Conservation (phyloP, 306 rosid species). For the Lathyrus oleraceus region DNA sequence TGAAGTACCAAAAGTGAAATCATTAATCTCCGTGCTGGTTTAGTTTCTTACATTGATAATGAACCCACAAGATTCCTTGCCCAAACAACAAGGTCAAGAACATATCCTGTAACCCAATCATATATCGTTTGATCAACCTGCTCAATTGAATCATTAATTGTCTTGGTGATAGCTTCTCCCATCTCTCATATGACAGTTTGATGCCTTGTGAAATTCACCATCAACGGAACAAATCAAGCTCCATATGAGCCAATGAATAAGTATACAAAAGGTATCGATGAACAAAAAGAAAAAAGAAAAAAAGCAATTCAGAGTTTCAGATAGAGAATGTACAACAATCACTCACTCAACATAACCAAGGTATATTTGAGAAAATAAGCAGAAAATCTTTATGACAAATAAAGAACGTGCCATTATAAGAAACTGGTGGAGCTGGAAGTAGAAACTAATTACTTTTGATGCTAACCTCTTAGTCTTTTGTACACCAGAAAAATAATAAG, state of each 20-base stretch:
- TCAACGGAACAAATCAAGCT: neutral
- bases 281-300: neutral
- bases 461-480: neutral
- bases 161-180: neutral
- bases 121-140: too few relatives aligned
- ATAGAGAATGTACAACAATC: conserved; percentile 6
- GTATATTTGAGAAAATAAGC: neutral
- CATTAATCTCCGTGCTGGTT: neutral
- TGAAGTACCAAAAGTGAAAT: neutral
- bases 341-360: conserved; percentile 4
- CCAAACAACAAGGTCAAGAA: neutral
- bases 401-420: neutral
- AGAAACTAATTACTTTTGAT: neutral
- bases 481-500: conserved; percentile 8
- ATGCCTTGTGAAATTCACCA: neutral
- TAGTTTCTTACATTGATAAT: neutral
- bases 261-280: neutral
- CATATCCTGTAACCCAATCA: neutral
- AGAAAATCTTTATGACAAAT: neutral
- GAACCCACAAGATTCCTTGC: neutral
- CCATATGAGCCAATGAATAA: neutral
- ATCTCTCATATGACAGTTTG: conserved; percentile 5
- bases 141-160: neutral
- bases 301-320: conserved; percentile 22
- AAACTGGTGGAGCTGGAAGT: conserved; percentile 7